Base-by-base conservation (phyloP, 768 basidiomycete genomes). In the Phlebiopsis flavidoalba region DNA sequence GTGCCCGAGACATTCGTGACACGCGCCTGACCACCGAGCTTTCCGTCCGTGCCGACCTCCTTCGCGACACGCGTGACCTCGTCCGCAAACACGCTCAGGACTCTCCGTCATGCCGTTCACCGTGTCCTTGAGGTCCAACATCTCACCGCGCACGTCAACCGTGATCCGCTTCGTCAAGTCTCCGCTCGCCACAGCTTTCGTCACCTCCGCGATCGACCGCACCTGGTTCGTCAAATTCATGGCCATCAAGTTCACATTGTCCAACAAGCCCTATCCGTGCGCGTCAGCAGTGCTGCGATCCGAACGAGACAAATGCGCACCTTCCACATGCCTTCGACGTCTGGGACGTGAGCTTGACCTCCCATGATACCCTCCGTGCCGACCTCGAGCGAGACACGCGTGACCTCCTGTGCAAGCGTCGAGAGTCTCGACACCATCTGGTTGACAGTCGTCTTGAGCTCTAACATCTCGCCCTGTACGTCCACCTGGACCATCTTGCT, bases 41-140 rank as follows among this genome's bases (percentile, higher is more conserved):
- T 83, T 36, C 96, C 97, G 71, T 98, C 97, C 8, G 95, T 98
- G 31, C 97, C 97, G 70, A 98, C 97, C 75, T 98, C 95, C 64
- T 93, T 83, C 3, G 95, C 97, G 33, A 98, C 95, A 58, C 95
- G 79, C 33, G 85, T 85, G 59, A 86, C 85, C 74, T 93, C 91
- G 67, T 89, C 89, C 0, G 92, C 92, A 71, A 94, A 93, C 46
- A 91, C 79, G 66, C 88, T 91, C 73, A 93, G n/a, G 71, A 69
- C 84, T 86, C 75, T 86, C 90, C 11, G 95, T 97, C 95, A 98
- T 98, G 58, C 84, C 88, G 69, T 98, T 98, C 45, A 98, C 94
- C 0, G 94, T 98, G 73, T 91, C 87, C 75, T 93, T 91, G 75
- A 91, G 72, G 71, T 93, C 90, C 61, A 90, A 75, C 71, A 98